phyloP scores from a whole-genome alignment of 2,329 filamentous ascomycete species.

The Sphaerulina vaccinii region DNA sequence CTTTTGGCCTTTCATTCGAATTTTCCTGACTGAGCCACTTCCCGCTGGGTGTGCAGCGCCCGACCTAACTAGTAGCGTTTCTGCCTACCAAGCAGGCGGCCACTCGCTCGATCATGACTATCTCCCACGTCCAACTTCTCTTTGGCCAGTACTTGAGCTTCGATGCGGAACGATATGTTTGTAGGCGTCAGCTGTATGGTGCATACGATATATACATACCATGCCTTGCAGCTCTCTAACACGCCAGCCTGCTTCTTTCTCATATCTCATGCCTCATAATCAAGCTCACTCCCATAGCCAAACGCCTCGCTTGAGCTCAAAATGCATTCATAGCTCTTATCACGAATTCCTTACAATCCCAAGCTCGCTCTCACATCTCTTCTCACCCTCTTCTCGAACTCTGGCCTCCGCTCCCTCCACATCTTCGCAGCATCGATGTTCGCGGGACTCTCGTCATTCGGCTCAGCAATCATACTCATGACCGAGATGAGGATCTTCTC shows the following conservation, averaged over 20 bases:
- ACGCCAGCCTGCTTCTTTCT: neutral
- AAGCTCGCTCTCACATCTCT: constrained; percentile 77
- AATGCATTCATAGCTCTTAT: neutral
- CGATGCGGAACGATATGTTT: too few relatives aligned
- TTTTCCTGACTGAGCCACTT: too few relatives aligned
- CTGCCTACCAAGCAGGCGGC: too few relatives aligned
- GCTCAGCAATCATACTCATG: constrained; percentile 97
- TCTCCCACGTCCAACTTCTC: too few relatives aligned
- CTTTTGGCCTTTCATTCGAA: neutral
- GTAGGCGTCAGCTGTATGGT: too few relatives aligned
- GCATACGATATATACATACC: too few relatives aligned
- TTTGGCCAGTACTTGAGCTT: too few relatives aligned
- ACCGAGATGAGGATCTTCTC: constrained; percentile 97
- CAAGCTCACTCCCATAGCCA: neutral
- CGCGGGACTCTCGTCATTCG: constrained; percentile 93
- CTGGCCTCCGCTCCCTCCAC: constrained; percentile 80
- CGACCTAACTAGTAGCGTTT: too few relatives aligned
- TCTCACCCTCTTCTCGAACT: constrained; percentile 84
- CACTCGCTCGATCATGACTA: too few relatives aligned
- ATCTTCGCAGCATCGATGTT: constrained; percentile 96
- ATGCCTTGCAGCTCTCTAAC: too few relatives aligned
- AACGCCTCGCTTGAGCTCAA: constrained; percentile 6
- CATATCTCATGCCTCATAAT: constrained; percentile 4
- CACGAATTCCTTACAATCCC: constrained; percentile 58
- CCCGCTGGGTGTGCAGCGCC: too few relatives aligned